A percentile compares a stretch with the other conserved stretches of the same genome.
Conservation (phyloP, 2,329 filamentous ascomycete genomes). For the Apiospora hydei region DNA sequence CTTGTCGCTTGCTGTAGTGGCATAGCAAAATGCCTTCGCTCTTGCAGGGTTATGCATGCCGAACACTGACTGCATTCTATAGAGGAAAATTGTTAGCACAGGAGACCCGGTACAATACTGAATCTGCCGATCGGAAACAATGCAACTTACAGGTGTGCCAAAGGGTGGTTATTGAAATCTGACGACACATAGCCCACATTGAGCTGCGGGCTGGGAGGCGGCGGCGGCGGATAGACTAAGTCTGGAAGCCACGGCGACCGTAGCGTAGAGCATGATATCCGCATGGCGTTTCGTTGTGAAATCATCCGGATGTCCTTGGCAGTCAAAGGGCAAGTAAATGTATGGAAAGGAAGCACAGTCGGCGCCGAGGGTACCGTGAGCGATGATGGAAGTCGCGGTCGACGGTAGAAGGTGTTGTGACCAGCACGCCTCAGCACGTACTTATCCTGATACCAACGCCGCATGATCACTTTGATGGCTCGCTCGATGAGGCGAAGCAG, state of each 20-base stretch:
- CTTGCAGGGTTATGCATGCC: conserved; percentile 79
- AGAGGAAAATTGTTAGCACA: not conserved
- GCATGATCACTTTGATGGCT: conserved; percentile 76
- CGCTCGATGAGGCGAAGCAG: conserved; percentile 86
- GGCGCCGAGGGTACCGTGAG: conserved; percentile 86
- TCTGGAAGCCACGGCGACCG: conserved; percentile 84
- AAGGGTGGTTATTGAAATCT: conserved; percentile 97
- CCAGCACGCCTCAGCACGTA: conserved; percentile 69
- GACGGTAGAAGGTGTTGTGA: conserved; percentile 63
- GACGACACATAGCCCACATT: conserved; percentile 96
- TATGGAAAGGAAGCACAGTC: conserved; percentile 95
- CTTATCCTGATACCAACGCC: conserved; percentile 88
- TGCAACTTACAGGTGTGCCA: conserved; percentile 78
- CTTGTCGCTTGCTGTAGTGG: conserved; percentile 88
- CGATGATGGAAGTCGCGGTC: conserved; percentile 75
- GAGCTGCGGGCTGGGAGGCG: conserved; percentile 81
- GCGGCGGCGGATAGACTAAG: conserved; percentile 83
- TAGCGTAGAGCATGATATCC: conserved; percentile 91
- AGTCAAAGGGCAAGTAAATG: conserved; percentile 92
- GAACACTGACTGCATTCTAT: conserved; percentile 95
- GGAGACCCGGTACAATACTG: not conserved
- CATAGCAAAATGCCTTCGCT: conserved; percentile 91
- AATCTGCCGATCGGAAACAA: not conserved
- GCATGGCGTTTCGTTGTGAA: conserved; percentile 90
- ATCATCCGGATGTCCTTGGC: conserved; percentile 92